These are phyloP conservation scores for Cyberlindnera misumaiensis DNA, from an alignment of 805 yeast genomes.

Conservation along the genomic window DNA sequence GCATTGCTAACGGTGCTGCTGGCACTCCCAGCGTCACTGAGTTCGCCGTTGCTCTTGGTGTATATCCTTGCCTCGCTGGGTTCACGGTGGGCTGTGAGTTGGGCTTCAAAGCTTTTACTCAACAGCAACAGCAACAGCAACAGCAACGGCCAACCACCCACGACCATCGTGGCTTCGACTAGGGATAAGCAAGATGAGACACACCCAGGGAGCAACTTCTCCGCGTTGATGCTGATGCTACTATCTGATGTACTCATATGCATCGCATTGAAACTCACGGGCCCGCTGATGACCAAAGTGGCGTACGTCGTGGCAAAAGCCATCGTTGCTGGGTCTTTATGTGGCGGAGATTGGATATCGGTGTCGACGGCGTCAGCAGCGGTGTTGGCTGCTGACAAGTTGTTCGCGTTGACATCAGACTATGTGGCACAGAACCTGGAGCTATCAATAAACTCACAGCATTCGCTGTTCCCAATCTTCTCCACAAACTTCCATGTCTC, in stretches of 20 bases:
- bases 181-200: constrained; percentile 3
- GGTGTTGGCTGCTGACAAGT: background rate
- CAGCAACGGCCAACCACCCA: constrained; percentile 3
- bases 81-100: constrained; percentile 3
- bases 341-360: constrained; percentile 15
- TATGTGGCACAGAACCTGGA: constrained; percentile 4
- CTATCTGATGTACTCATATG: constrained; percentile 16
- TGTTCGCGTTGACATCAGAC: constrained; percentile 5
- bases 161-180: constrained; percentile 1
- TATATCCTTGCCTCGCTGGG: constrained; percentile 13
- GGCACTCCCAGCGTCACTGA: constrained; percentile 18
- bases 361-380: constrained; percentile 2
- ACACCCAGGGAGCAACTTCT: constrained; percentile 4
- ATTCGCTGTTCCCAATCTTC: constrained; percentile 19
- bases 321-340: constrained; percentile 15
- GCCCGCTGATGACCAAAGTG: constrained; percentile 18
- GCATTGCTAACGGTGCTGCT: constrained; percentile 19
- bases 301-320: constrained; percentile 20
- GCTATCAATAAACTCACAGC: constrained; percentile 5
- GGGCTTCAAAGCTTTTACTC: constrained; percentile 6
- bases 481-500: constrained; percentile 5
- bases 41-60: constrained; percentile 11
- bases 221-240: constrained; percentile 13
- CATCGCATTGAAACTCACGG: constrained; percentile 12
- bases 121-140: constrained; percentile 2